Evolutionary conservation across 2,329 filamentous ascomycete genomes (phyloP), one percentile per base, ranked within the genome.

Genomic region (Aspergillus uvarum): DNA sequence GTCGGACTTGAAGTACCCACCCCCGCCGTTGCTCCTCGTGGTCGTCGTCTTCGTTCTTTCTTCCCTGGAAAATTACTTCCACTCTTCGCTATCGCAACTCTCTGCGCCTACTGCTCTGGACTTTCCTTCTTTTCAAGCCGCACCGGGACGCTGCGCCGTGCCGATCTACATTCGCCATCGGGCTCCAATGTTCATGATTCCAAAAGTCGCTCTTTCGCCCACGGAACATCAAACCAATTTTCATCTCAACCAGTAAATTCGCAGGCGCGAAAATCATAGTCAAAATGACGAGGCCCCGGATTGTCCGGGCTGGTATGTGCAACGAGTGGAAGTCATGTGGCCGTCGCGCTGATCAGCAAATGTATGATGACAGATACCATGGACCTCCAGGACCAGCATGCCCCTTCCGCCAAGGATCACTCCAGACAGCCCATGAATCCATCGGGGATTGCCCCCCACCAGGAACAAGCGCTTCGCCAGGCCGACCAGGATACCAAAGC

Each of bases 371-470:
- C 77, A 96, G 94, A 98, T 81, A 96, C 94, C 64, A 90, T 97
- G 79, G 95, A 98, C 80, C 87, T 98, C 55, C 95, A 98, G 83
- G 87, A 92, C 78, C 90, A 87, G 72, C 82, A 88, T 71, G 83
- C 89, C 60, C 92, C 92, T 35, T 95, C 93, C 50, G 91, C 94
- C 44, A 85, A 96, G 80, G 89, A 93, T 74, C 92, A 96, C 76
- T 81, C 84, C 16, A 82, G 81, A 67, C 84, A 85, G 71, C 80
- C 80, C 58, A 74, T 77, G 59, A 79, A 81, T 66, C 78, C 82
- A 64, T 76, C 79, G 65, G 79, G 84, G 62, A 77, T 90, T 70
- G 89, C 88, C 65, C 87, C 91, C 49, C 93, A 97, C 74, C 93
- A 98, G 78, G 89, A 92, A 67, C 87, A 91, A 69, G 89, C 93